Evolutionary conservation across 306 rosid genomes (phyloP).

Genomic region (Oxytropis ochrocephala): DNA sequence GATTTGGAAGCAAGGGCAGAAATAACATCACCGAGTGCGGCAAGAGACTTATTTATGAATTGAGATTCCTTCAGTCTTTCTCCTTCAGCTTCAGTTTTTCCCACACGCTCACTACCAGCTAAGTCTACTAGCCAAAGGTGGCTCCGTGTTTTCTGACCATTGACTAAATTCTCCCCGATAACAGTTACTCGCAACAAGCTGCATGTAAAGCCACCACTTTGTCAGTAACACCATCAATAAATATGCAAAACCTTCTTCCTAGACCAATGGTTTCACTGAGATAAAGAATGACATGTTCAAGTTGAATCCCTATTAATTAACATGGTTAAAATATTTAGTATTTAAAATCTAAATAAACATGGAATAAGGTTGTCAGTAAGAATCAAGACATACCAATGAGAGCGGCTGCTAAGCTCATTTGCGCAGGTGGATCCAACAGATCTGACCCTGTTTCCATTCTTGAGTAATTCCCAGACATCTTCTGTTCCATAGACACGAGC

Average conservation of each 20-base stretch:
- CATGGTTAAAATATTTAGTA: not conserved
- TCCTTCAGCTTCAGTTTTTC: slow-evolving; percentile 89
- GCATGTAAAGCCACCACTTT: slow-evolving; percentile 23
- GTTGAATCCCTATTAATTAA: too few species aligned
- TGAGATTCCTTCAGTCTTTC: slow-evolving; percentile 95
- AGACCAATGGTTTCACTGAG: too few species aligned
- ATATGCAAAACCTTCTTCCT: not conserved
- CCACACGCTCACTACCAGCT: slow-evolving; percentile 98
- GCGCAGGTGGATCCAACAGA: slow-evolving; percentile 93
- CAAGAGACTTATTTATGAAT: slow-evolving; percentile 84
- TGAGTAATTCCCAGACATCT: slow-evolving; percentile 74
- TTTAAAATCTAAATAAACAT: not conserved
- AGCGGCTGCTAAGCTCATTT: slow-evolving; percentile 91
- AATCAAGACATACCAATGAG: slow-evolving; percentile 64
- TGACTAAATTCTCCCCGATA: slow-evolving; percentile 60
- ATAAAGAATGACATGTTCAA: too few species aligned
- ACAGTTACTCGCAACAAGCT: slow-evolving; percentile 85
- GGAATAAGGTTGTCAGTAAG: not conserved
- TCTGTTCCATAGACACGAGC: slow-evolving; percentile 53
- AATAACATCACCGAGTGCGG: slow-evolving; percentile 94
- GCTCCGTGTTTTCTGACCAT: slow-evolving; percentile 73
- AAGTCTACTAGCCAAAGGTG: slow-evolving; percentile 97
- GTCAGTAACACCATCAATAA: not conserved
- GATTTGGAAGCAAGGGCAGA: slow-evolving; percentile 88
- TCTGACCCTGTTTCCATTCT: slow-evolving; percentile 65